phyloP scores from a whole-genome alignment of 2,329 filamentous ascomycete species.

The Blastomyces silverae region DNA sequence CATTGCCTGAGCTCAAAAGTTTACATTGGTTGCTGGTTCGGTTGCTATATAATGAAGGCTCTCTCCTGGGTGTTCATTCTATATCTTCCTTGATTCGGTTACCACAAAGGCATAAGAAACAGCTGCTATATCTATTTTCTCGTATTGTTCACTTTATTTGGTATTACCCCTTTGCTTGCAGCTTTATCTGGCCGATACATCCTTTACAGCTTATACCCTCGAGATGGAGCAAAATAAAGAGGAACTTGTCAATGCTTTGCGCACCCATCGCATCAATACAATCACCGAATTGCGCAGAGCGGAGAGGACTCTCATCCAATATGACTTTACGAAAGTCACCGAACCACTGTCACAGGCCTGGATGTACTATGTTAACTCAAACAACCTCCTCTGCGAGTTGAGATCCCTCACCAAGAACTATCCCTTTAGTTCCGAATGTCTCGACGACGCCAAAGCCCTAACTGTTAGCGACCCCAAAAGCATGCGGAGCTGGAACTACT shows the following conservation, averaged over 20 bases:
- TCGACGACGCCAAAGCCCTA: conserved; percentile 58
- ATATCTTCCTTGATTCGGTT: not conserved
- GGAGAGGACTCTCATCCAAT: conserved; percentile 57
- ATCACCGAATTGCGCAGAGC: conserved; percentile 65
- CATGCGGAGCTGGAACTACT: conserved; percentile 67
- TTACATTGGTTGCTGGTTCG: not conserved
- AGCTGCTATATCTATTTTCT: not conserved
- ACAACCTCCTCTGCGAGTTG: conserved; percentile 64
- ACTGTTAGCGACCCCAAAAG: conserved; percentile 59
- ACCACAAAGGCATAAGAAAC: not conserved
- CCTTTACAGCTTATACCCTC: not conserved
- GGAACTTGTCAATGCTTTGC: conserved; percentile 57
- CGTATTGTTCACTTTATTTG: not conserved
- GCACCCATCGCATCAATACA: conserved; percentile 64
- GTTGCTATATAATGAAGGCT: not conserved
- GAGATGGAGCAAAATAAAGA: conserved; percentile 41
- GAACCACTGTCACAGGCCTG: conserved; percentile 65
- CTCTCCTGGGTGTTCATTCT: not conserved
- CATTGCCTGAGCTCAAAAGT: not conserved
- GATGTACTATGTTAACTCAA: conserved; percentile 63
- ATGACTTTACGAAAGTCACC: conserved; percentile 54
- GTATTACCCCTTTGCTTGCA: not conserved
- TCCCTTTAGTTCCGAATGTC: conserved; percentile 58
- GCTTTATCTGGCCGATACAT: not conserved
- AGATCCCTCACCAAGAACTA: conserved; percentile 60